Percentiles rank a stretch among this genome's conserved stretches.
phyloP scores from a whole-genome alignment of 176 grass and related monocot genomes.

The Bonia amplexicaulis region DNA sequence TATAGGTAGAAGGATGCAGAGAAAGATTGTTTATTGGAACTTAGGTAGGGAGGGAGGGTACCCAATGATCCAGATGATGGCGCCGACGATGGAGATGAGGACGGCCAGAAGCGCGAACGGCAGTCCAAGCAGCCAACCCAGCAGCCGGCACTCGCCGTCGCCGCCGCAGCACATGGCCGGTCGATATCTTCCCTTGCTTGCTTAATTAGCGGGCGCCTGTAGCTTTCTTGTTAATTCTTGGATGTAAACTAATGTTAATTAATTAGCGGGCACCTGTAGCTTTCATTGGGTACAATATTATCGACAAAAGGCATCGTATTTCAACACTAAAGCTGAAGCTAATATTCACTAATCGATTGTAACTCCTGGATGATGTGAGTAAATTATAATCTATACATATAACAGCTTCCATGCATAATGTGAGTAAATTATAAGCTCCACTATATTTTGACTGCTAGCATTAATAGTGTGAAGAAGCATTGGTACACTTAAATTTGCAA shows the following conservation, averaged over 20 bases:
- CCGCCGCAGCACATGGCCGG: constrained; percentile 40
- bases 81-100: constrained; percentile 69
- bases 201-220: neutral
- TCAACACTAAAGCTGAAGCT: neutral
- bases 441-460: neutral
- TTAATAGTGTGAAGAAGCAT: neutral
- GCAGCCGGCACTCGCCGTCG: constrained; percentile 49
- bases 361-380: no score
- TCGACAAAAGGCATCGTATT: neutral
- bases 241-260: neutral
- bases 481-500: neutral
- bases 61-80: constrained; percentile 71
- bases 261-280: no score
- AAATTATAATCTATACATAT: neutral
- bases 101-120: constrained; percentile 68
- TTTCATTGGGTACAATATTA: neutral
- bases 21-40: no score
- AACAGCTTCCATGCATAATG: neutral
- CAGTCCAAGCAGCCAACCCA: constrained; percentile 65
- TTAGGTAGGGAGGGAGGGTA: neutral
- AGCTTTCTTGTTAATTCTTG: constrained; percentile 6
- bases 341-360: no score
- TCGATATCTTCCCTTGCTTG: neutral
- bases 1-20: no score
- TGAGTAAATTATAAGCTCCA: neutral